Conservation (phyloP, 257 asterid genomes). For the Verbena officinalis region DNA sequence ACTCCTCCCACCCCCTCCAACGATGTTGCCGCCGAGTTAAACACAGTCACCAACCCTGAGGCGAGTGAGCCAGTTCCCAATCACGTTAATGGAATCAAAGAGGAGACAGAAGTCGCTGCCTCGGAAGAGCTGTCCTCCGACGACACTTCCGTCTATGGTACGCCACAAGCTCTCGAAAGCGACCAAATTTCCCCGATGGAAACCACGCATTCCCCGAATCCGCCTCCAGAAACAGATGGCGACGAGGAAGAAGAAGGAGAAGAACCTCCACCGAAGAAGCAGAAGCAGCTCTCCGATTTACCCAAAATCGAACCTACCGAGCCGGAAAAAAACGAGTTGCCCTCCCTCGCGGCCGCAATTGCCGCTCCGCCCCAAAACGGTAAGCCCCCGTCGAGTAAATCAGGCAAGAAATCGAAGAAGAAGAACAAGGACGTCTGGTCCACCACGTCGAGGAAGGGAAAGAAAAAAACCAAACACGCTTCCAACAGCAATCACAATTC, state of each 20-base stretch:
- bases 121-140: conserved; percentile 47
- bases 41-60: conserved; percentile 15
- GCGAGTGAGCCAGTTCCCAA: conserved; percentile 13
- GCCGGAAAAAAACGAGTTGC: conserved; percentile 37
- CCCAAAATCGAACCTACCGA: conserved; percentile 23
- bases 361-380: conserved; percentile 29
- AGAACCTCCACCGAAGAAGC: conserved; percentile 65
- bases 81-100: conserved; percentile 31
- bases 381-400: conserved; percentile 33
- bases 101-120: conserved; percentile 30
- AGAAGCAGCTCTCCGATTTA: conserved; percentile 51
- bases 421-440: conserved; percentile 82
- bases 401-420: conserved; percentile 78
- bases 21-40: not conserved
- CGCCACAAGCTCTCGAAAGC: conserved; percentile 26
- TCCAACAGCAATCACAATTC: conserved; percentile 41
- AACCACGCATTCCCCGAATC: conserved; percentile 38
- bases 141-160: conserved; percentile 42
- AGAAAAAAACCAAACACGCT: conserved; percentile 71
- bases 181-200: conserved; percentile 22
- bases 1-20: conserved; percentile 6
- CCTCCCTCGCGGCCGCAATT: conserved; percentile 29
- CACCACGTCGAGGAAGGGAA: conserved; percentile 72
- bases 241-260: conserved; percentile 48
- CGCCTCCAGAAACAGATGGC: conserved; percentile 38